phyloP scores from a whole-genome alignment of 2,329 filamentous ascomycete genomes.

The Sclerotinia sclerotiorum region DNA sequence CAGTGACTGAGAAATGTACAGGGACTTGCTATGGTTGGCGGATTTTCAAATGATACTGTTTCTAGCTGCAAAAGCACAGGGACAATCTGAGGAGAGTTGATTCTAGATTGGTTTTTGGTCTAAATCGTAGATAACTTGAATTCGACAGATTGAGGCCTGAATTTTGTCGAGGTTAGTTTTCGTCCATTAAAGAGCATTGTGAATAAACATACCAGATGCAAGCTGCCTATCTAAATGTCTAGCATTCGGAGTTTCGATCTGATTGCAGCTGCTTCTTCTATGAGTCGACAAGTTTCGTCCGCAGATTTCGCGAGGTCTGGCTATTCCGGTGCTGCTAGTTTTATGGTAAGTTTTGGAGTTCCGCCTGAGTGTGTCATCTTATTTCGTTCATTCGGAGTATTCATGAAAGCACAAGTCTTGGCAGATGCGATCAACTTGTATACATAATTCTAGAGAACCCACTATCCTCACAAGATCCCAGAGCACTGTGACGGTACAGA shows the following conservation, averaged over 20 bases:
- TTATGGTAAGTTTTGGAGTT: conserved; percentile 44
- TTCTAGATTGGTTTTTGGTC: conserved; percentile 39
- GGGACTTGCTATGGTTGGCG: conserved; percentile 45
- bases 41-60: conserved; percentile 50
- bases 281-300: conserved; percentile 56
- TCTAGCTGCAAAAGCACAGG: conserved; percentile 45
- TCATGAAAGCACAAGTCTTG: background rate
- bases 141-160: background rate
- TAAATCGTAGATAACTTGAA: conserved; percentile 3
- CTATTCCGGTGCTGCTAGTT: conserved; percentile 60
- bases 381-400: background rate
- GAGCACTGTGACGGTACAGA: background rate
- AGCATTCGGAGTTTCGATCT: conserved; percentile 55
- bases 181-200: background rate
- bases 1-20: conserved; percentile 51
- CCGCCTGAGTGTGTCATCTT: background rate
- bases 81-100: conserved; percentile 46
- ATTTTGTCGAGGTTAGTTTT: background rate
- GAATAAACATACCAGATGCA: conserved; percentile 13
- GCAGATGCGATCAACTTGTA: background rate
- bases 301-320: conserved; percentile 56
- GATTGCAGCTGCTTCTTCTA: conserved; percentile 53
- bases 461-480: background rate
- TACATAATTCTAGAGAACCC: background rate
- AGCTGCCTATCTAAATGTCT: conserved; percentile 34